Evolutionary conservation across 164 flowering plant species (phyloP).

Genomic region (Sextonia rubra): DNA sequence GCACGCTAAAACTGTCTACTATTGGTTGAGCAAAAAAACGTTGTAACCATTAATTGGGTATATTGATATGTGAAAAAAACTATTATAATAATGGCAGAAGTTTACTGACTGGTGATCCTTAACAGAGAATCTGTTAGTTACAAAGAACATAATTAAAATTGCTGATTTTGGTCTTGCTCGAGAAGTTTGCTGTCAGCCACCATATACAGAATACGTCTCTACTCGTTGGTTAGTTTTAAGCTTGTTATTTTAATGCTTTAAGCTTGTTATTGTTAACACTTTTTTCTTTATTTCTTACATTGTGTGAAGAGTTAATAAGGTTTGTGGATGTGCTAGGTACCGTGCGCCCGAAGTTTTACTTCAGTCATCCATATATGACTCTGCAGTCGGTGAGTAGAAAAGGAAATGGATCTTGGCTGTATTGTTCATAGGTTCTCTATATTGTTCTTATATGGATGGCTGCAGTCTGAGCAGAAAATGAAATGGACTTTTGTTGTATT

Average conservation of each 20-base stretch:
- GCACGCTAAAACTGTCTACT: too few species aligned
- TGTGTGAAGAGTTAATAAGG: too few species aligned
- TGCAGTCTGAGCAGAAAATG: too few species aligned
- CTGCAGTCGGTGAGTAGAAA: conserved; percentile 78
- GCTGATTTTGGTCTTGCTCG: conserved; percentile 99
- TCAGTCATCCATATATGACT: conserved; percentile 64
- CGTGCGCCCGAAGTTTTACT: conserved; percentile 97
- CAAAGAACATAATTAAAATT: conserved; percentile 69
- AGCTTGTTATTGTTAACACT: neutral
- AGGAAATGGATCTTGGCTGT: too few species aligned
- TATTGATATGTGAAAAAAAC: too few species aligned
- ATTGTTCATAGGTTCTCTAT: too few species aligned
- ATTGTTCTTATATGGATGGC: too few species aligned
- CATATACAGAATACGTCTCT: conserved; percentile 89
- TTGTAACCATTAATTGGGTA: too few species aligned
- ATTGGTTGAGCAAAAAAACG: too few species aligned
- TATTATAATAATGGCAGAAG: neutral
- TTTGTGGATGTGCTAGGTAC: conserved; percentile 50
- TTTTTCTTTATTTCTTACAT: neutral
- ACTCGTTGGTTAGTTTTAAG: conserved; percentile 51
- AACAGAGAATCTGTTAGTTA: conserved; percentile 75
- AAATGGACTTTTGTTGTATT: too few species aligned
- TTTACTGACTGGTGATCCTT: neutral
- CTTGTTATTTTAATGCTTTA: neutral
- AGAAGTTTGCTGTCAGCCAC: conserved; percentile 69